Base-by-base conservation (phyloP, 2,329 filamentous ascomycete genomes). In the Ophiostoma perfectum region DNA sequence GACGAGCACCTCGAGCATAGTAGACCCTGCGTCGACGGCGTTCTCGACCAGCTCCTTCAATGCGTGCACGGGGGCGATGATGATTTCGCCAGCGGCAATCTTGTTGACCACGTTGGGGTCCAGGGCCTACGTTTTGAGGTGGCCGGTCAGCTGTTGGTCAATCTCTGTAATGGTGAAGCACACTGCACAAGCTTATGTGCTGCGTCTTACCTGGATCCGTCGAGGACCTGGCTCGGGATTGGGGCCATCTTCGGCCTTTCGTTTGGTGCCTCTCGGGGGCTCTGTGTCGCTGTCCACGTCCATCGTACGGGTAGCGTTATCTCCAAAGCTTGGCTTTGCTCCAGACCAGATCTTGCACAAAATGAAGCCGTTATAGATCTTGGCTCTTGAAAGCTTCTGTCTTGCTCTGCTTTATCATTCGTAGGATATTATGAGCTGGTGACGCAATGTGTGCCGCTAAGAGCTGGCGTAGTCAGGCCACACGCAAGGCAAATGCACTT, bases 1-100 rank as follows among this genome's bases (percentile, higher is more conserved):
- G 74, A 96, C 90, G 4, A 97, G 77, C 18, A 99, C 89, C 76
- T 99, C 95, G 63, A 99, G 81, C 2, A 90, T 88, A 0, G 95
- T 98, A 3, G 95, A 91, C 5, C 95, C 94, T n/a, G 96, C 95
- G 79, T 99, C 96, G 16, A 99, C 93, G 4, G 95, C 90, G 74
- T 99, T 99, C 77, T 99, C 95, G 12, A 99, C 93, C 65, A 99
- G 82, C 77, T 99, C 95, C 78, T 99, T 99, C 69, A 99, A 79
- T 3, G 96, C 95, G 78, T 99, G 92, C 41, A 97, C 93, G 0
- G 95, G 96, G 2, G 95, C 94, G 65, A 99, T 93, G 70, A 99
- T 99, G 74, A 99, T 99, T 78, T 99, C 95, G 27, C 95, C 95
- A 0, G 95, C 95, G 0, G 95, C 95, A 73, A 99, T 99, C 78